Conservation (phyloP, 2,329 filamentous ascomycete genomes). For the Talaromyces verruculosus region DNA sequence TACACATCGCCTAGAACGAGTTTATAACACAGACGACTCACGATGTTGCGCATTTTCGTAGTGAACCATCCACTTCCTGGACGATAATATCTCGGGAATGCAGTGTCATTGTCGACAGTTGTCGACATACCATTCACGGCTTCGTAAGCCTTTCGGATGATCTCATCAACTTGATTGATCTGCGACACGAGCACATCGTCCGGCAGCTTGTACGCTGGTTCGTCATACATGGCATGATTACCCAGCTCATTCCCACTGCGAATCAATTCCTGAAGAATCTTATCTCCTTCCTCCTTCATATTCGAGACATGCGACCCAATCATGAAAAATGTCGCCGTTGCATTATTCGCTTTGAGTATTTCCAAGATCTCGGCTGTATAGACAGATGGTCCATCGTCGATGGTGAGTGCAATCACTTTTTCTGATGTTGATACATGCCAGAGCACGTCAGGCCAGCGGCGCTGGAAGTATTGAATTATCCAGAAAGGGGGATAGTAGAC, state of each 20-base stretch:
- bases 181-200: slow-evolving; percentile 61
- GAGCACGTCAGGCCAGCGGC: slow-evolving; percentile 73
- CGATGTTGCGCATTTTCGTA: slow-evolving; percentile 62
- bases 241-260: slow-evolving; percentile 68
- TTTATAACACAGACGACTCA: slow-evolving; percentile 63
- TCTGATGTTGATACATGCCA: slow-evolving; percentile 62
- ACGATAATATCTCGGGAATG: slow-evolving; percentile 67
- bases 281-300: slow-evolving; percentile 40
- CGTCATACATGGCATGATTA: slow-evolving; percentile 88
- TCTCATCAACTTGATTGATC: slow-evolving; percentile 63
- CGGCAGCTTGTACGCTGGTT: slow-evolving; percentile 65
- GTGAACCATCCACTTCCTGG: slow-evolving; percentile 85
- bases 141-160: slow-evolving; percentile 59
- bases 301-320: slow-evolving; percentile 74
- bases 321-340: slow-evolving; percentile 81
- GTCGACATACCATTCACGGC: slow-evolving; percentile 25
- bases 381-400: slow-evolving; percentile 79
- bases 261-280: slow-evolving; percentile 59
- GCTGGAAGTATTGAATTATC: slow-evolving; percentile 69
- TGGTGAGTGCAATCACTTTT: slow-evolving; percentile 75
- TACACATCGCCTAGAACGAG: slow-evolving; percentile 83
- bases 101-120: slow-evolving; percentile 20
- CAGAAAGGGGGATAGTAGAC: slow-evolving; percentile 78
- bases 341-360: slow-evolving; percentile 64
- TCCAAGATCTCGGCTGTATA: slow-evolving; percentile 70